Conservation (phyloP, 495 filamentous ascomycete genomes). For the Trichoderma reesei region DNA sequence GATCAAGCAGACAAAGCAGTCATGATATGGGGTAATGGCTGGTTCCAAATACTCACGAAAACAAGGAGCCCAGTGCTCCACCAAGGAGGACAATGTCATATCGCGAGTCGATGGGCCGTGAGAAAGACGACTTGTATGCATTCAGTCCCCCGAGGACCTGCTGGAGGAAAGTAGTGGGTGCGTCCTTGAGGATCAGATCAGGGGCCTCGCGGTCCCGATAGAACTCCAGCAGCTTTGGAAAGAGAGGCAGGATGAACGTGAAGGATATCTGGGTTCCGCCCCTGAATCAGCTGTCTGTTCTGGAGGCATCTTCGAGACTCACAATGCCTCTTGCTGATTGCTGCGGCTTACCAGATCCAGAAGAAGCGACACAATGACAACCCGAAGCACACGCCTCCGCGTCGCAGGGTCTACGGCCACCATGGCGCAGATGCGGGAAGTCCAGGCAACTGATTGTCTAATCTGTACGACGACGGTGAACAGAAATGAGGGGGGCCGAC, state of each 20-base stretch:
- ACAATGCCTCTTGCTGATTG: slow-evolving; percentile 16
- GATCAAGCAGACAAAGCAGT: background rate
- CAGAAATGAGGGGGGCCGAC: background rate
- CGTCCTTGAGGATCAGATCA: slow-evolving; percentile 39
- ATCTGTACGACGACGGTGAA: slow-evolving; percentile 2
- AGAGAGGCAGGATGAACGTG: slow-evolving; percentile 97
- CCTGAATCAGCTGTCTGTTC: slow-evolving; percentile 15
- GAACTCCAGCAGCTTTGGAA: slow-evolving; percentile 88
- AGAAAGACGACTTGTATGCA: slow-evolving; percentile 89
- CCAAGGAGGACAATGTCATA: slow-evolving; percentile 97
- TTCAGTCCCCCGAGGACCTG: slow-evolving; percentile 77
- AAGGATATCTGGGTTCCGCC: slow-evolving; percentile 33
- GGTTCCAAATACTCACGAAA: slow-evolving; percentile 42
- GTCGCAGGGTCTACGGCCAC: slow-evolving; percentile 36
- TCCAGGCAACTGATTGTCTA: background rate
- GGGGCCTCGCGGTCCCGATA: slow-evolving; percentile 65
- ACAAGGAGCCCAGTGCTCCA: slow-evolving; percentile 85
- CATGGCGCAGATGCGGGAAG: slow-evolving; percentile 22
- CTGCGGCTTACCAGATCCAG: slow-evolving; percentile 38
- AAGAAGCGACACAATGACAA: slow-evolving; percentile 50
- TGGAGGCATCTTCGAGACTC: background rate
- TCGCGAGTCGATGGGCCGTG: slow-evolving; percentile 84
- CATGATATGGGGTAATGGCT: background rate
- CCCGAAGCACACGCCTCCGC: slow-evolving; percentile 75
- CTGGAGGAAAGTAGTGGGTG: slow-evolving; percentile 54